Percentiles rank a stretch among this genome's conserved stretches.
Evolutionary conservation across 768 basidiomycete species (phyloP).

Genomic region (Rhizopogon vesiculosus): DNA sequence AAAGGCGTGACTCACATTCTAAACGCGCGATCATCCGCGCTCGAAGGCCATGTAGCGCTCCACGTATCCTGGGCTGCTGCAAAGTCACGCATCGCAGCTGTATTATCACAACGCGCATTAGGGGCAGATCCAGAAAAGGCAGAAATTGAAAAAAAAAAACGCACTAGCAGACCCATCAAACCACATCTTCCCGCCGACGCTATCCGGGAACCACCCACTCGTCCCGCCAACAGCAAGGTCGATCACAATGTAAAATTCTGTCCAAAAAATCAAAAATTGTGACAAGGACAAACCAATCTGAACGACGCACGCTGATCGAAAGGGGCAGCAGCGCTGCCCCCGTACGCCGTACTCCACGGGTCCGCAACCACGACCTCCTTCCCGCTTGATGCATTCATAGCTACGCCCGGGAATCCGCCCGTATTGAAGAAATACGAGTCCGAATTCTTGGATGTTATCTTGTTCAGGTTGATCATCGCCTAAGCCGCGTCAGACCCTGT

Average conservation of each 20-base stretch:
- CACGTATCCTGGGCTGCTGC: constrained; percentile 56
- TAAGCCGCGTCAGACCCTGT: constrained; percentile 5
- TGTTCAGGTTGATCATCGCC: constrained; percentile 47
- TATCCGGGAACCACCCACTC: constrained; percentile 44
- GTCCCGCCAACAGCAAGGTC: constrained; percentile 80
- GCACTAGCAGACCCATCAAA: constrained; percentile 50
- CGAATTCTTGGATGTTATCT: constrained; percentile 32
- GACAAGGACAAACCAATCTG: neutral
- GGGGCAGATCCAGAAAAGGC: neutral
- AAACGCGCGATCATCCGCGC: constrained; percentile 58
- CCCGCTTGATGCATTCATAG: constrained; percentile 35
- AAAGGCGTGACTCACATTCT: constrained; percentile 44
- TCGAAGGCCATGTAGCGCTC: constrained; percentile 72
- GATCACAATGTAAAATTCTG: constrained; percentile 79
- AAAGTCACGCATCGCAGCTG: constrained; percentile 69
- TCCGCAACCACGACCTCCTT: constrained; percentile 37
- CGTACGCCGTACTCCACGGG: constrained; percentile 43
- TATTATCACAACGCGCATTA: neutral
- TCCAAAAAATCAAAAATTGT: constrained; percentile 1
- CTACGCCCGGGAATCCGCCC: constrained; percentile 47
- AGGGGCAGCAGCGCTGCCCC: constrained; percentile 42
- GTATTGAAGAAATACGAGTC: constrained; percentile 48
- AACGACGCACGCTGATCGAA: constrained; percentile 39
- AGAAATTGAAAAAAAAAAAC: constrained; percentile 12
- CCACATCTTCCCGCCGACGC: constrained; percentile 60